phyloP scores from a whole-genome alignment of 495 filamentous ascomycete genomes.

The Talaromyces wortmannii region DNA sequence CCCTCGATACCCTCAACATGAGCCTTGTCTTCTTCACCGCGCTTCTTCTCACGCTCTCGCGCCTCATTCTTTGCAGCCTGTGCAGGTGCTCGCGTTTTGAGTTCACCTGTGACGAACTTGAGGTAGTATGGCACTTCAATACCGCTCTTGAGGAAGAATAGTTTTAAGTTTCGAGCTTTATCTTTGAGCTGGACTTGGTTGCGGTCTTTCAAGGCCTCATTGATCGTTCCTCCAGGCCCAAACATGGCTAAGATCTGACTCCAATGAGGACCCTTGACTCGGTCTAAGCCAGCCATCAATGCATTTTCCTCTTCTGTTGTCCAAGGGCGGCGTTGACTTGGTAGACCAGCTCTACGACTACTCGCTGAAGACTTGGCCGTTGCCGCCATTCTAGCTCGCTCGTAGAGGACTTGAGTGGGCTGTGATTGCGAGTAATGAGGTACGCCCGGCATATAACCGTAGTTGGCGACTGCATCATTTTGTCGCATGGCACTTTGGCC shows the following conservation, averaged over 20 bases:
- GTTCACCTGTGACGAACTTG: constrained; percentile 84
- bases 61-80: constrained; percentile 79
- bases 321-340: constrained; percentile 86
- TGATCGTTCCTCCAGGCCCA: constrained; percentile 74
- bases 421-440: constrained; percentile 64
- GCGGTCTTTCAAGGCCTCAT: constrained; percentile 81
- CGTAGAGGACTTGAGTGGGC: constrained; percentile 73
- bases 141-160: constrained; percentile 90
- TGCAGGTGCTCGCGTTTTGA: constrained; percentile 83
- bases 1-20: constrained; percentile 66
- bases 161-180: constrained; percentile 88
- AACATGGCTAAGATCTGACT: constrained; percentile 89
- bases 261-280: constrained; percentile 92
- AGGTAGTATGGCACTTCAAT: constrained; percentile 91
- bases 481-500: constrained; percentile 24
- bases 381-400: constrained; percentile 74
- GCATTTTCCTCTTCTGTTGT: constrained; percentile 86
- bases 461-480: constrained; percentile 30
- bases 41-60: constrained; percentile 59
- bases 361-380: constrained; percentile 72
- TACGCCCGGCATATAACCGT: constrained; percentile 42
- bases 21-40: constrained; percentile 63
- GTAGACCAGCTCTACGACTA: constrained; percentile 65
- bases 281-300: constrained; percentile 84
- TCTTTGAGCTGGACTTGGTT: constrained; percentile 96